Conservation (phyloP, 1,139 yeast species). For the Protomyces arabidopsidicola region DNA sequence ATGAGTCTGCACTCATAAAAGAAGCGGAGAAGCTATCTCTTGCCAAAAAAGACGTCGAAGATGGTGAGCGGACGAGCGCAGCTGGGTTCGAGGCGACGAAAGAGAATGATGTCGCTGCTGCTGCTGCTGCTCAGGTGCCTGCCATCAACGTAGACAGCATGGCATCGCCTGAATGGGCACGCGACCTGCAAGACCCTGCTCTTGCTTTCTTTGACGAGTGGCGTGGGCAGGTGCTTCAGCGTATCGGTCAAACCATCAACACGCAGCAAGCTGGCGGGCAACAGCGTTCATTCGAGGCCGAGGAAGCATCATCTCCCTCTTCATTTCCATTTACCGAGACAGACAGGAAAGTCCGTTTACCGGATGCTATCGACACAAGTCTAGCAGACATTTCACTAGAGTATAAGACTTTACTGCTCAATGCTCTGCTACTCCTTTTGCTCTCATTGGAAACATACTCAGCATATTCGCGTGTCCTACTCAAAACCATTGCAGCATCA, state of each 20-base stretch:
- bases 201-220: conserved; percentile 18
- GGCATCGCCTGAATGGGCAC: neutral
- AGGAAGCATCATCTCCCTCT: neutral
- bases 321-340: conserved; percentile 9
- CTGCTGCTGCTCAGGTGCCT: neutral
- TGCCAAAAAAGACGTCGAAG: neutral
- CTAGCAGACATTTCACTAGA: conserved; percentile 9
- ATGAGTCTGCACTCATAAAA: conserved; percentile 3
- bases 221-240: conserved; percentile 13
- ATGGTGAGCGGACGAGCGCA: neutral
- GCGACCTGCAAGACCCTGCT: conserved; percentile 8
- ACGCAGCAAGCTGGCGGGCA: neutral
- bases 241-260: conserved; percentile 26
- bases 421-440: conserved; percentile 26
- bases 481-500: conserved; percentile 14
- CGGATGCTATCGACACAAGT: conserved; percentile 2
- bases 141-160: neutral
- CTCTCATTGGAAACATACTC: conserved; percentile 26
- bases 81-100: neutral
- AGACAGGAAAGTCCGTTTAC: conserved; percentile 7
- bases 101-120: neutral
- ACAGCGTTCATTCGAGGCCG: neutral
- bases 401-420: conserved; percentile 14
- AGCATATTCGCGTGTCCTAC: conserved; percentile 20
- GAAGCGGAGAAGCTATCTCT: conserved; percentile 7